Conservation (phyloP, 2,329 filamentous ascomycete species). For the Penicillium hesseltinei region DNA sequence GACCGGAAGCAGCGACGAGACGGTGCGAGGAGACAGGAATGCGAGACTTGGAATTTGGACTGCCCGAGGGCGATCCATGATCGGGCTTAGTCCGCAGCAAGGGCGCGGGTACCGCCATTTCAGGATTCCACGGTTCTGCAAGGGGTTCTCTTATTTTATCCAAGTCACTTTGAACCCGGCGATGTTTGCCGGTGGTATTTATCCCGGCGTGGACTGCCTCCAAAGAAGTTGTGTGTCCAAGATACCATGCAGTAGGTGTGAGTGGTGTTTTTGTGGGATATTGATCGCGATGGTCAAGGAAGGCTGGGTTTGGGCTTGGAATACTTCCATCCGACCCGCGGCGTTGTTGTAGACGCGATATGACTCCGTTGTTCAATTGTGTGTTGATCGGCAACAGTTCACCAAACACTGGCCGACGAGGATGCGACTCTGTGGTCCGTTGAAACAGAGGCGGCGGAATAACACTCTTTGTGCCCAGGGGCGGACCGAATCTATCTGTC, state of each 20-base stretch:
- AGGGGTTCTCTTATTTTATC: slow-evolving; percentile 37
- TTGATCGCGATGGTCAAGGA: slow-evolving; percentile 38
- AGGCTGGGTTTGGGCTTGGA: slow-evolving; percentile 50
- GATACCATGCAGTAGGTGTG: slow-evolving; percentile 68
- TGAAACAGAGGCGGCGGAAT: slow-evolving; percentile 22
- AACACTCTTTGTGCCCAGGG: background rate
- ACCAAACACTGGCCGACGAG: slow-evolving; percentile 66
- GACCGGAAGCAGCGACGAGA: slow-evolving; percentile 40
- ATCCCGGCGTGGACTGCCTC: slow-evolving; percentile 39
- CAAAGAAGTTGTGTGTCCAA: slow-evolving; percentile 45
- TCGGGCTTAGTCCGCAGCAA: slow-evolving; percentile 29
- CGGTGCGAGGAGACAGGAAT: slow-evolving; percentile 47
- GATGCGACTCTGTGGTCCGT: slow-evolving; percentile 31
- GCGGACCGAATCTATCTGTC: background rate
- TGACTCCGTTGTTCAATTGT: slow-evolving; percentile 57
- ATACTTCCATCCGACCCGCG: slow-evolving; percentile 72
- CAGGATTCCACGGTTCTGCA: slow-evolving; percentile 30
- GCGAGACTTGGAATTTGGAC: slow-evolving; percentile 43
- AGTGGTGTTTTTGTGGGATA: slow-evolving; percentile 55
- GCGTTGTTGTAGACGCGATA: slow-evolving; percentile 52
- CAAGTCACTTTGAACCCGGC: slow-evolving; percentile 58
- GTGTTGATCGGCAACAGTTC: slow-evolving; percentile 65
- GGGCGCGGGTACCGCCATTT: slow-evolving; percentile 37
- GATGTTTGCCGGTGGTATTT: slow-evolving; percentile 32
- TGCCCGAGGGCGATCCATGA: slow-evolving; percentile 25